These are phyloP conservation scores for Chytridium lagenaria DNA, from an alignment of 371 early-diverging fungal genomes.

Conservation along the genomic window DNA sequence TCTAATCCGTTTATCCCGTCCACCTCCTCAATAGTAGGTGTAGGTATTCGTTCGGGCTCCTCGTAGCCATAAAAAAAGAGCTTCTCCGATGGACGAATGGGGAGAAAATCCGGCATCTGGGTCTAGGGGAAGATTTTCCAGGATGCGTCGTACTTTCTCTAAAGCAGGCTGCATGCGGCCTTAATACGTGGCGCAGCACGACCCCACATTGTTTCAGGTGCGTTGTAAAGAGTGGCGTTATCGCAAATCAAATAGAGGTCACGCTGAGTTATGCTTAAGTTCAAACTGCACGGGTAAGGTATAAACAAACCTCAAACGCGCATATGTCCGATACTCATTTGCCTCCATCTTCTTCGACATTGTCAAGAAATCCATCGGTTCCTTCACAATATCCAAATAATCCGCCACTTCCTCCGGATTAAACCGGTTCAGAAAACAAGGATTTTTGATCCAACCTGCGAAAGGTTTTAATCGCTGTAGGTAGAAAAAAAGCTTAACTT, in stretches of 20 bases:
- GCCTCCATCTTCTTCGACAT: constrained; percentile 67
- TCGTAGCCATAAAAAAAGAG: constrained; percentile 8
- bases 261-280: constrained; percentile 46
- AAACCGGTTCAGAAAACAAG: constrained; percentile 72
- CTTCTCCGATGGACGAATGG: neutral
- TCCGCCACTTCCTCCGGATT: constrained; percentile 79
- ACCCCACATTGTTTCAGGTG: constrained; percentile 72
- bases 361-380: constrained; percentile 77
- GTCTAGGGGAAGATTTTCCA: constrained; percentile 29
- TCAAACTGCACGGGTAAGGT: neutral
- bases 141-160: constrained; percentile 10
- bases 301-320: constrained; percentile 69
- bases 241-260: constrained; percentile 74
- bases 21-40: neutral
- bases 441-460: constrained; percentile 53
- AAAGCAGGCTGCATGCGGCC: constrained; percentile 25
- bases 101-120: constrained; percentile 18
- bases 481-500: too few relatives aligned
- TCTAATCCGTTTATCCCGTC: neutral
- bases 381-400: constrained; percentile 73
- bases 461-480: neutral
- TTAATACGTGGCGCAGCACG: constrained; percentile 60
- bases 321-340: constrained; percentile 58
- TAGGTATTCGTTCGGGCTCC: constrained; percentile 3
- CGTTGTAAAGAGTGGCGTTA: constrained; percentile 82